Percentiles rank a stretch among this genome's conserved stretches.
These are phyloP conservation scores for Cordia subcordata DNA, from an alignment of 257 asterid genomes.

Conservation along the genomic window DNA sequence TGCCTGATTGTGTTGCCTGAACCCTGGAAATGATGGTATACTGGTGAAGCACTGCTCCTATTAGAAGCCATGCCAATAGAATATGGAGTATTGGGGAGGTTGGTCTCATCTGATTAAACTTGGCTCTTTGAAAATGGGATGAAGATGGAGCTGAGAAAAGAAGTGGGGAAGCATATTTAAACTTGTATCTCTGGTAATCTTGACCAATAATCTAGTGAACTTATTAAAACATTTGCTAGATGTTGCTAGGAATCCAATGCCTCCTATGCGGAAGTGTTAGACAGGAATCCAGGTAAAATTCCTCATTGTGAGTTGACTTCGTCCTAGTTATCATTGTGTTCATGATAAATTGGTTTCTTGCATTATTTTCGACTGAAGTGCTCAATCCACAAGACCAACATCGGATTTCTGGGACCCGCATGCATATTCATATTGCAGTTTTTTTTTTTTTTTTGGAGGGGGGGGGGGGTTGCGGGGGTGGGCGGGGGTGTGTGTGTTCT, in stretches of 20 bases:
- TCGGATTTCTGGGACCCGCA: slow-evolving; percentile 5
- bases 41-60: slow-evolving; percentile 28
- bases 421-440: not conserved
- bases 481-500: too few relatives aligned
- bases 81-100: slow-evolving; percentile 23
- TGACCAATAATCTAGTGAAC: slow-evolving; percentile 31
- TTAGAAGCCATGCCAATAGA: slow-evolving; percentile 35
- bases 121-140: slow-evolving; percentile 17
- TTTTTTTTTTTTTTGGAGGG: too few relatives aligned
- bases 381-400: slow-evolving; percentile 2
- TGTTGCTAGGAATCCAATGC: slow-evolving; percentile 44
- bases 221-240: slow-evolving; percentile 18
- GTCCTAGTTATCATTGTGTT: slow-evolving; percentile 35
- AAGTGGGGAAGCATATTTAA: slow-evolving; percentile 21
- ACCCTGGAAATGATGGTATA: slow-evolving; percentile 17
- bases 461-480: too few relatives aligned
- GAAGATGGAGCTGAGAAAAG: slow-evolving; percentile 17
- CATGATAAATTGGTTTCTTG: slow-evolving; percentile 31
- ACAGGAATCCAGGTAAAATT: slow-evolving; percentile 20
- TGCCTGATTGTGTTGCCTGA: slow-evolving; percentile 41
- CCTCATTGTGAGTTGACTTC: slow-evolving; percentile 52
- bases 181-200: slow-evolving; percentile 27
- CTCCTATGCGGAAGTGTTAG: slow-evolving; percentile 13
- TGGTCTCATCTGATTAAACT: slow-evolving; percentile 32
- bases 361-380: slow-evolving; percentile 23